phyloP scores from a whole-genome alignment of 2,329 filamentous ascomycete species.

The Cercospora sp. region DNA sequence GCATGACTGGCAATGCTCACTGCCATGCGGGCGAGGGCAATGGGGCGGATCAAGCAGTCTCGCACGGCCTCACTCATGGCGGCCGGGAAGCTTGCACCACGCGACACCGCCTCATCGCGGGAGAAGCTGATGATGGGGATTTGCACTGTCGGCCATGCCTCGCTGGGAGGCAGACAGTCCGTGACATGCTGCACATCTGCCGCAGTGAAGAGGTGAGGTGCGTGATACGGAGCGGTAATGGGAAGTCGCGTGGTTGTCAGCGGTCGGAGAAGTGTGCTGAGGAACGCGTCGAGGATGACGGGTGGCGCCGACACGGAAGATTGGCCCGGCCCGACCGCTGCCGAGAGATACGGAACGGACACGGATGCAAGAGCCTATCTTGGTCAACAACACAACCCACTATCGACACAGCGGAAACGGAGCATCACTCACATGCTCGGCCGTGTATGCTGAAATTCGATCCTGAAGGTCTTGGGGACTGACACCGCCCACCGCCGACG shows the following conservation, averaged over 20 bases:
- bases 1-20: conserved; percentile 12
- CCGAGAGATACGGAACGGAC: neutral
- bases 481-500: conserved; percentile 8
- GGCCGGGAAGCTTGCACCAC: neutral
- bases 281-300: conserved; percentile 9
- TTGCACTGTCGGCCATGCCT: neutral
- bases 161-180: neutral
- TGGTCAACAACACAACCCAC: neutral
- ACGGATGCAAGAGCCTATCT: neutral
- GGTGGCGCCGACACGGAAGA: neutral
- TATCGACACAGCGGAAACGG: neutral
- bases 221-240: conserved; percentile 26
- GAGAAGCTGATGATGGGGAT: conserved; percentile 20
- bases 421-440: conserved; percentile 1
- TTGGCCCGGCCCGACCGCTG: neutral
- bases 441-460: neutral
- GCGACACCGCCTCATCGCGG: neutral
- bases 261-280: neutral
- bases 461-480: conserved; percentile 3
- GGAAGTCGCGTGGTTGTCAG: conserved; percentile 13
- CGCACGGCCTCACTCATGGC: conserved; percentile 17
- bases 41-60: conserved; percentile 17
- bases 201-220: conserved; percentile 25
- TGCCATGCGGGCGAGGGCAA: conserved; percentile 13
- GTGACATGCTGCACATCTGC: conserved; percentile 18